Percentiles rank a stretch among this genome's conserved stretches.
Conservation (phyloP, 2,329 filamentous ascomycete genomes). For the Fusarium protoensiforme region DNA sequence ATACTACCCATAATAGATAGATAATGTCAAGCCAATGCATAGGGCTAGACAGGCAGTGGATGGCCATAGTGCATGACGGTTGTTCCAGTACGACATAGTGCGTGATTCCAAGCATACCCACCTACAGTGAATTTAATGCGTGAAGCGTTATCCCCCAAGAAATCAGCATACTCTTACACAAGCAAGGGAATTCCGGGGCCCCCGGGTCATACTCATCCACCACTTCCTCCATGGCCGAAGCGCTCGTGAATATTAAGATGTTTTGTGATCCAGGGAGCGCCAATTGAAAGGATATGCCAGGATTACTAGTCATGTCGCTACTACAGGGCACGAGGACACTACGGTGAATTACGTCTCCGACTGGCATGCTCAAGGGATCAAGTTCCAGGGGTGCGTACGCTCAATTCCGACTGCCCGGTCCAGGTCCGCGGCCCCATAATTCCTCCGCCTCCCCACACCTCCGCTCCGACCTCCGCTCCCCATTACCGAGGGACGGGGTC, state of each 20-base stretch:
- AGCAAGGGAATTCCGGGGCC: background rate
- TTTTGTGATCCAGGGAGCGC: background rate
- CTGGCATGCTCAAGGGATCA: background rate
- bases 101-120: no score
- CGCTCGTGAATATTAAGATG: background rate
- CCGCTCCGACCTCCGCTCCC: background rate
- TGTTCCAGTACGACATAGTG: no score
- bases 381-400: background rate
- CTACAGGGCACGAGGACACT: background rate
- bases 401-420: background rate
- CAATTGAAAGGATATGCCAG: background rate
- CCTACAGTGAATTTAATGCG: no score
- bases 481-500: background rate
- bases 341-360: background rate
- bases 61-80: no score
- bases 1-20: background rate
- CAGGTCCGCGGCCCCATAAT: background rate
- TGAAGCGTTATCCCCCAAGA: no score
- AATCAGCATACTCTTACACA: background rate
- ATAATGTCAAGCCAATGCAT: background rate
- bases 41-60: background rate
- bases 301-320: background rate
- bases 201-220: background rate
- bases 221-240: background rate
- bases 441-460: background rate